Evolutionary conservation across 1,139 yeast genomes (phyloP).

Genomic region (Eremothecium coryli): DNA sequence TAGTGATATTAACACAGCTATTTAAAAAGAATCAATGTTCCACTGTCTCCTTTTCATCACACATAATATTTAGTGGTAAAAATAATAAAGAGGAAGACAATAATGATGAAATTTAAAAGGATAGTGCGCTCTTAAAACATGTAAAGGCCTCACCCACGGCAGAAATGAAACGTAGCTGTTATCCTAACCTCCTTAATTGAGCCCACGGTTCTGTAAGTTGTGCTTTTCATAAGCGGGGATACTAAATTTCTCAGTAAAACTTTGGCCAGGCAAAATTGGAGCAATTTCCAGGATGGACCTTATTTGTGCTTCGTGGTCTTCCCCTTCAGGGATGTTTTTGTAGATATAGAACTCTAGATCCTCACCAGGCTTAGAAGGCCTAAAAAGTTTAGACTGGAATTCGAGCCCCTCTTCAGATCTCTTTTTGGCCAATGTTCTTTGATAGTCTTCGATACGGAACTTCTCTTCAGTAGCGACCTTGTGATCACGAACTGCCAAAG

Average conservation of each 20-base stretch:
- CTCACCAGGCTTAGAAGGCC: constrained; percentile 33
- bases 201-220: constrained; percentile 25
- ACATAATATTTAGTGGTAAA: too few relatives aligned
- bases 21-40: too few relatives aligned
- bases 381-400: constrained; percentile 73
- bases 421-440: constrained; percentile 62
- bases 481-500: constrained; percentile 69
- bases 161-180: too few relatives aligned
- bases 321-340: constrained; percentile 43
- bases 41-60: too few relatives aligned
- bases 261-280: constrained; percentile 73
- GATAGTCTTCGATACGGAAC: constrained; percentile 73
- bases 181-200: too few relatives aligned
- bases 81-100: constrained; percentile 16
- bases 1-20: too few relatives aligned
- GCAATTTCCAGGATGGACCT: constrained; percentile 51
- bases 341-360: constrained; percentile 57
- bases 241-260: constrained; percentile 50
- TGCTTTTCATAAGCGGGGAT: constrained; percentile 59
- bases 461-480: constrained; percentile 79
- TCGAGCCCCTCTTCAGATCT: constrained; percentile 71
- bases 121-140: too few relatives aligned
- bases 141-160: too few relatives aligned
- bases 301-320: constrained; percentile 35
- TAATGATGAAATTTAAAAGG: constrained; percentile 12